phyloP scores from a whole-genome alignment of 768 basidiomycete species.

The Amanita pallidorosea region DNA sequence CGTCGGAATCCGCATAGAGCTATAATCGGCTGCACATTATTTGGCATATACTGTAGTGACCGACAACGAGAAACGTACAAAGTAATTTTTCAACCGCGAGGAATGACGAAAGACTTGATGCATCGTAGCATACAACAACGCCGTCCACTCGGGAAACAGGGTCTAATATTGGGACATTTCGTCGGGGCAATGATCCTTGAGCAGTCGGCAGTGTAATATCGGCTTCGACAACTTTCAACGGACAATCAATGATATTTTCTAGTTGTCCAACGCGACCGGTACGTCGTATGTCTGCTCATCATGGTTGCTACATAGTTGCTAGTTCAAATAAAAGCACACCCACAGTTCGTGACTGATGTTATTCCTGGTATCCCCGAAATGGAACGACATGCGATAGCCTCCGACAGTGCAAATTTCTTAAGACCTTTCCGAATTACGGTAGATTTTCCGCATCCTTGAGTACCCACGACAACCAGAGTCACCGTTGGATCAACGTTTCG shows the following conservation, averaged over 20 bases:
- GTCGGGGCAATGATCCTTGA: conserved; percentile 10
- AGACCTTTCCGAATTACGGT: conserved; percentile 71
- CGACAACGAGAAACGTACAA: conserved; percentile 37
- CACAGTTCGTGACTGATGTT: not conserved
- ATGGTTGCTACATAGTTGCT: not conserved
- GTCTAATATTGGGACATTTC: conserved; percentile 32
- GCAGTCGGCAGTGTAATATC: conserved; percentile 29
- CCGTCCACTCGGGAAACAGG: conserved; percentile 59
- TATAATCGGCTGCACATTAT: conserved; percentile 39
- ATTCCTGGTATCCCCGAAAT: not conserved
- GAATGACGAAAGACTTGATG: conserved; percentile 51
- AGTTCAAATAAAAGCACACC: not conserved
- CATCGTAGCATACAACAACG: conserved; percentile 81
- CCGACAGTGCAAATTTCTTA: conserved; percentile 44
- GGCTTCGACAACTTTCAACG: conserved; percentile 45
- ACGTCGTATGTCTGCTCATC: conserved; percentile 20
- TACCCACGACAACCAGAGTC: conserved; percentile 73
- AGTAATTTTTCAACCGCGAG: conserved; percentile 55
- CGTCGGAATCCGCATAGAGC: conserved; percentile 44
- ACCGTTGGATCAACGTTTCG: conserved; percentile 21
- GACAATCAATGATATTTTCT: conserved; percentile 28
- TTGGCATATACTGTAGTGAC: not conserved
- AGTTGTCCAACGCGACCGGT: conserved; percentile 20
- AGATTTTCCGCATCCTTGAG: conserved; percentile 75
- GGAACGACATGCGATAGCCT: conserved; percentile 19